Base-by-base conservation (phyloP, 108 stramenopile genomes). In the Bacterosira constricta region DNA sequence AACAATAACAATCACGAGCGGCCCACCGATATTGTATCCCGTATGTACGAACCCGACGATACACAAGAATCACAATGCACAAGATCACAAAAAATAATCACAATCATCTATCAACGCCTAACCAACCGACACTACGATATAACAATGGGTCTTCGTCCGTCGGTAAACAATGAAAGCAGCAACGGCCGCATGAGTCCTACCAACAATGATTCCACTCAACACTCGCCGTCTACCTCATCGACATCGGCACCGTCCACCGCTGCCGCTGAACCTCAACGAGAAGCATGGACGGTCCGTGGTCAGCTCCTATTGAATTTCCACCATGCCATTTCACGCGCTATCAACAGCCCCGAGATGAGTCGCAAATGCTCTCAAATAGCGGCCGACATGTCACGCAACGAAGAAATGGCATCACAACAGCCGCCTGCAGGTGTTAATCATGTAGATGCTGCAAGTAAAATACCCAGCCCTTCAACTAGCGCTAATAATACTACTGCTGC, bases 241-340 rank as follows among this genome's bases (percentile, higher is more conserved):
- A 6, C 32, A 31, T 12, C 36, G 13, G 45, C 46, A 34, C 23
- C 38, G 32, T 25, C 65, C 12, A 63, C 27, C 26, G 18, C 39
- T 10, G 23, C 42, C 21, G 8, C 17, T 25, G 25, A 5, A 2
- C 29, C 29, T 17, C 61, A 58, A 59, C 62, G 77, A 62, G 59
- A 77, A 21, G 77, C 77, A 23, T 77, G 77, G 77, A 77, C 77
- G 4, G 77, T 44, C 15, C 68, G 77, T 1, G 77, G 69, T 4
- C 57, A 77, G 26, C 69, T 77, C 17, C 56, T 77, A 9, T 29
- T 70, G 29, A 70, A 70, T 31, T 77, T 77, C 29, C 77, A 77
- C 50, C 34, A 70, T 41, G 69, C 50, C 55, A 70, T 77, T 34
- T 63, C 68, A 13, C 69, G 56, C 12, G 68, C 77, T 3, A 65